Percentiles rank a stretch among this genome's conserved stretches.
Conservation (phyloP, 306 rosid species). For the Cyclanthera cordifolia region DNA sequence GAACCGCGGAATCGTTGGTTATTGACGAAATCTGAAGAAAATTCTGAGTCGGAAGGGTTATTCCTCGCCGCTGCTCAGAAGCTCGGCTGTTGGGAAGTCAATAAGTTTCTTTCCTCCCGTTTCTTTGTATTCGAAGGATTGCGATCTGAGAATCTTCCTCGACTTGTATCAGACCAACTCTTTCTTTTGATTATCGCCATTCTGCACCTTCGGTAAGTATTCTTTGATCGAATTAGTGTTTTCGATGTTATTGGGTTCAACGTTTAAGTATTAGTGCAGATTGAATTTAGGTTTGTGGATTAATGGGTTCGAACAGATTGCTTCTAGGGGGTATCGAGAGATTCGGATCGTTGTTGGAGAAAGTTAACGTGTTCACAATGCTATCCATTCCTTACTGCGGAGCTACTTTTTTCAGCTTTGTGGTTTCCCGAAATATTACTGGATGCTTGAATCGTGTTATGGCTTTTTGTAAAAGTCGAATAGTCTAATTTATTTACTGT, state of each 20-base stretch:
- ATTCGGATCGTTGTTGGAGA: slow-evolving; percentile 4
- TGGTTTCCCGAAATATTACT: not conserved
- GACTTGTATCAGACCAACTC: not conserved
- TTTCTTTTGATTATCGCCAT: not conserved
- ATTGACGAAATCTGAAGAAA: not conserved
- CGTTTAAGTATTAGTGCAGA: not conserved
- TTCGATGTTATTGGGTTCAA: not conserved
- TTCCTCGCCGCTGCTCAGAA: not conserved
- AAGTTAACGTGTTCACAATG: not conserved
- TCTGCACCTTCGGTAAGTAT: not conserved
- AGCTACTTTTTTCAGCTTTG: not conserved
- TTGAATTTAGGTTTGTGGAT: not conserved
- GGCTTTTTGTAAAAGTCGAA: not conserved
- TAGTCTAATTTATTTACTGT: not conserved
- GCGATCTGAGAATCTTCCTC: not conserved
- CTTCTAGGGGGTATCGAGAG: not conserved
- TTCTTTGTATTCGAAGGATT: not conserved
- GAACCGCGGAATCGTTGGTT: not conserved
- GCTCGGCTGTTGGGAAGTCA: not conserved
- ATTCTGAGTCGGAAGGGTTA: not conserved
- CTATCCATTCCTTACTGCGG: not conserved
- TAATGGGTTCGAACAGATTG: not conserved
- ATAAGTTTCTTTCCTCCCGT: not conserved
- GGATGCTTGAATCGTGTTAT: not conserved
- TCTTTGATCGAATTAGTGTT: not conserved